Evolutionary conservation across 768 basidiomycete species (phyloP), one percentile per base, ranked within the genome.

Genomic region (Leucocoprinus birnbaumii): DNA sequence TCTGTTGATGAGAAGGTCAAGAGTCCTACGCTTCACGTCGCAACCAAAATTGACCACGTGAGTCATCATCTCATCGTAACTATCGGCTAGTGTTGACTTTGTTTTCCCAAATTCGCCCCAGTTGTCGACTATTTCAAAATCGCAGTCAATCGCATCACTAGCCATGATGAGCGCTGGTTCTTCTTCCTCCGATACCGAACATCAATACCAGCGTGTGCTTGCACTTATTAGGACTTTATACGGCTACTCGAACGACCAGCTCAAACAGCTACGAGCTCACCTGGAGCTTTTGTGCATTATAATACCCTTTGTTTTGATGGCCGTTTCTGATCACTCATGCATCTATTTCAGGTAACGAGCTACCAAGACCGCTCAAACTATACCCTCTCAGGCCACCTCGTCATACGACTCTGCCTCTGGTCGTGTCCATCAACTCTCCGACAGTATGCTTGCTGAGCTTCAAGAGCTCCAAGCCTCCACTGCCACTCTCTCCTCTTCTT

Each of bases 191-290:
- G 80, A 84, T 59, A 71, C 78, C 43, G 80, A 87, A 66, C 89
- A 83, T 61, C 91, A 92, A 70, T 89, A 89, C 63, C 87, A 89
- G 65, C 88, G 90, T 45, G 88, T 80, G 44, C 74, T 81, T 58
- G 74, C 76, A 35, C 79, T 93, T 48, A 86, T 88, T 27, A 79
- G 76, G 61, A 80, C 81, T 40, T 73, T 90, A 57, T 80, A 79
- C 57, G 79, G 73, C 25, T 86, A 85, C 64, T 87, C 89, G 3
- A 75, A 79, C 49, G 86, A 89, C 58, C 89, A 90, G 62, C 67
- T 89, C 63, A 86, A 83, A 56, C 81, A 87, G 58, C 69, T 90
- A 40, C 85, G 85, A 61, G 73, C 75, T 16, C 89, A 91, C 60
- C 87, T 73, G 55, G 76, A 70, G 46, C 68, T 89, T 43, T 79